Base-by-base conservation (phyloP, 2,329 filamentous ascomycete genomes). In the Aspergillus bombycis region DNA sequence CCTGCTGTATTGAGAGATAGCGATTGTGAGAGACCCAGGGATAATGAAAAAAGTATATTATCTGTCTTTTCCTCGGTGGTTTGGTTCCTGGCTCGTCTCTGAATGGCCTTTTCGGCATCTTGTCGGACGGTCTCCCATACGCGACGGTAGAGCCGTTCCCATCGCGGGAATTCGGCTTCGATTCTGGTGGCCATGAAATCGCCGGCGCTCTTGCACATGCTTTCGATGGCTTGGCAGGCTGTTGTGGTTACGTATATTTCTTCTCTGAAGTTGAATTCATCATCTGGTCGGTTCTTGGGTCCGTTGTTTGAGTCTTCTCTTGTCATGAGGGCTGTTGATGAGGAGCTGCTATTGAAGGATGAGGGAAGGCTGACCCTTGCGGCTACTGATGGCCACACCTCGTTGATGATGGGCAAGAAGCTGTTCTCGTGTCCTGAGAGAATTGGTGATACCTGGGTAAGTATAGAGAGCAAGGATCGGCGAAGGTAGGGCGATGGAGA, bases 381-480 rank as follows among this genome's bases (percentile, higher is more conserved):
- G 14, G 75, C 75, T 6, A 97, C 81, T 8, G 96, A 90, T 0
- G 94, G 93, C 94, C 94, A 99, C 9, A 98, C 82, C 3, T 91
- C 89, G 77, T 98, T 95, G 69, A 98, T 88, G 0, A 98, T 84
- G 0, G 95, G 95, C 1, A 99, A 80, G 74, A 97, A 97, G 0
- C 88, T 87, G 65, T 94, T 89, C 74, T 97, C 91, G 68, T 97
- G 89, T 4, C 83, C 83, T 0, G 90, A 86, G 3, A 99, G 85
- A 0, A 91, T 85, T 0, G 89, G 86, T 5, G 90, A 86, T 3
- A 93, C 89, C 0, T 89, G 92, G 30, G 85, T 81, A 14, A 98
- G 85, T 7, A 98, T 87, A 19, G 88, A 86, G 11, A 99, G 86
- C 4, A 99, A 84, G 0, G 90, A 92, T 34, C 88, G 88, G 46